Evolutionary conservation across 139 green algal genomes (phyloP).

Genomic region (Picochlorum sp.): DNA sequence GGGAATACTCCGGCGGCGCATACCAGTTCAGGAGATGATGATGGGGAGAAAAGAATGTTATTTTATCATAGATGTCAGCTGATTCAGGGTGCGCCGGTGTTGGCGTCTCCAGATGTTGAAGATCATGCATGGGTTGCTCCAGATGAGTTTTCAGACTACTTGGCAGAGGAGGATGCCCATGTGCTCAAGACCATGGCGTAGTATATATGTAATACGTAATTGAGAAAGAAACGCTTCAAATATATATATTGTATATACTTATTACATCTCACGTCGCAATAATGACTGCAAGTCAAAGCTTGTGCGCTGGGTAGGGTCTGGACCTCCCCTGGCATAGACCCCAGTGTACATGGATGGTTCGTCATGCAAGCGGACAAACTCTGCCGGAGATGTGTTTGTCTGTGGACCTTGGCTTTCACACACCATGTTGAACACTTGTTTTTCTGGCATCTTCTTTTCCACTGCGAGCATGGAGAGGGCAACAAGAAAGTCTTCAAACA

Average conservation of each 20-base stretch:
- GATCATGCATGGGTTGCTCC: slow-evolving; percentile 32
- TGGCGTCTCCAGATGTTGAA: slow-evolving; percentile 1
- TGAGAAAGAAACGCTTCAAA: too few relatives aligned
- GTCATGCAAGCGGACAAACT: not conserved
- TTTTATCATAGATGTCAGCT: slow-evolving; percentile 37
- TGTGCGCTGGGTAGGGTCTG: not conserved
- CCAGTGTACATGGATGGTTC: not conserved
- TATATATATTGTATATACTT: not conserved
- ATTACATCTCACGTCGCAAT: not conserved
- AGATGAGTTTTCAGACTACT: slow-evolving; percentile 34
- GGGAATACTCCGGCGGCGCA: slow-evolving; percentile 36
- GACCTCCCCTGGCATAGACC: not conserved
- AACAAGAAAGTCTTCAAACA: slow-evolving; percentile 12
- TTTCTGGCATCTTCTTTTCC: not conserved
- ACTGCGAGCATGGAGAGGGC: slow-evolving; percentile 5
- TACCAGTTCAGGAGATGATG: not conserved
- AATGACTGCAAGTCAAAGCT: not conserved
- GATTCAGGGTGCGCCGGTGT: slow-evolving; percentile 14
- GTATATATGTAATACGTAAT: not conserved
- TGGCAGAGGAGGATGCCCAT: slow-evolving; percentile 7
- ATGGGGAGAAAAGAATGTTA: not conserved
- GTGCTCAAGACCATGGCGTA: not conserved
- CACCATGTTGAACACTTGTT: not conserved
- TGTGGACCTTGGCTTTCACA: not conserved
- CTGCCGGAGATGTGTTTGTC: not conserved